Percentiles rank a stretch among this genome's conserved stretches.
phyloP scores from a whole-genome alignment of 768 basidiomycete species.

The Sporobolomyces phaffii region DNA sequence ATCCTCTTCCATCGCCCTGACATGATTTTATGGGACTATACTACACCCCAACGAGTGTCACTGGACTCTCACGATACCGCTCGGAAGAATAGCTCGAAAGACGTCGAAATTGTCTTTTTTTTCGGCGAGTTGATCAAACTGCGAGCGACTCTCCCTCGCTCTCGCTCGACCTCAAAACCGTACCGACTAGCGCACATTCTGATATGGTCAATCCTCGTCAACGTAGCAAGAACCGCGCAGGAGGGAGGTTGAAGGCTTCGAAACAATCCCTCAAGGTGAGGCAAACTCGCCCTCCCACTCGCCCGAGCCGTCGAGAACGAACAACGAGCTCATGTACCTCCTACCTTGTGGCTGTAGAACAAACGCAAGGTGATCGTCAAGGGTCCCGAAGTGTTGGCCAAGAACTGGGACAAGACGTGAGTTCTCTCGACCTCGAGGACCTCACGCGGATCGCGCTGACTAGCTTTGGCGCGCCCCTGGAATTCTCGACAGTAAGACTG shows the following conservation, averaged over 20 bases:
- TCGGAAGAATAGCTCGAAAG: too few relatives aligned
- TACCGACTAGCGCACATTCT: too few relatives aligned
- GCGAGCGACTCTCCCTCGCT: not conserved
- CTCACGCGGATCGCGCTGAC: not conserved
- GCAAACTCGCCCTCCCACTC: not conserved
- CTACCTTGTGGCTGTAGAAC: not conserved
- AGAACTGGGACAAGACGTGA: slow-evolving; percentile 35
- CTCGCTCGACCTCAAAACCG: not conserved
- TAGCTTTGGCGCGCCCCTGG: too few relatives aligned
- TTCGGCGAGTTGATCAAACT: too few relatives aligned
- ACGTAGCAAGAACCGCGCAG: slow-evolving; percentile 74
- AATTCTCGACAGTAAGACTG: slow-evolving; percentile 29
- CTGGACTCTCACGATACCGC: too few relatives aligned
- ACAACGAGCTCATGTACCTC: too few relatives aligned
- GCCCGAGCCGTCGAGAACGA: not conserved
- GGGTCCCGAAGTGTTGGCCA: slow-evolving; percentile 22
- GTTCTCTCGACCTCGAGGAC: not conserved
- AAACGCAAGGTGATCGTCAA: slow-evolving; percentile 37
- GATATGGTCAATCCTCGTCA: slow-evolving; percentile 98
- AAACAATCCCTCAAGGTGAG: slow-evolving; percentile 60
- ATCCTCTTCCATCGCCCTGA: too few relatives aligned
- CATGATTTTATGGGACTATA: too few relatives aligned
- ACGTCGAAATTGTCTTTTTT: too few relatives aligned
- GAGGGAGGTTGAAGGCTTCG: slow-evolving; percentile 58
- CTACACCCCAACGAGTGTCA: too few relatives aligned